phyloP scores from a whole-genome alignment of 2,329 filamentous ascomycete genomes.

The Fusarium phyllophilum region DNA sequence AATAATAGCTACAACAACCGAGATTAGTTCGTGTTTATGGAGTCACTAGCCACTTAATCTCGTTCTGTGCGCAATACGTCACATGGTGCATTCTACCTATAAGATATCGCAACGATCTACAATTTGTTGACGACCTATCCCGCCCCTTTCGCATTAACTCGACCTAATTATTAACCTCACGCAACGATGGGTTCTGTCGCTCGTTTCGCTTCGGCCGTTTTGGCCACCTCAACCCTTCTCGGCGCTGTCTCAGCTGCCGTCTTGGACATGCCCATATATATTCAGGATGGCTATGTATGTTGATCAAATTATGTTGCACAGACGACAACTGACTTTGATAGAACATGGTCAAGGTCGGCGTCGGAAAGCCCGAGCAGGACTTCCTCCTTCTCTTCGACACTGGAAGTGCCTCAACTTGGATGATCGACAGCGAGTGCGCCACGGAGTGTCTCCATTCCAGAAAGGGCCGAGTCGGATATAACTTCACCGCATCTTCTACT shows the following conservation, averaged over 20 bases:
- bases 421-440: conserved; percentile 43
- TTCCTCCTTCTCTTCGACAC: conserved; percentile 50
- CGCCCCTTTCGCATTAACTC: not conserved
- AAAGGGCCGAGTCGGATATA: conserved; percentile 44
- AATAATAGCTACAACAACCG: not conserved
- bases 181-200: not conserved
- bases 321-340: not conserved
- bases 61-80: not conserved
- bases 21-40: conserved; percentile 24
- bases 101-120: not conserved
- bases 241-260: conserved; percentile 17
- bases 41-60: not conserved
- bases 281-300: conserved; percentile 23
- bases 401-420: conserved; percentile 50
- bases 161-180: not conserved
- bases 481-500: conserved; percentile 42
- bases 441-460: conserved; percentile 41
- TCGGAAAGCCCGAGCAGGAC: conserved; percentile 44
- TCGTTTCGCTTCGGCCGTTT: conserved; percentile 6
- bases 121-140: too few species aligned
- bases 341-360: conserved; percentile 14
- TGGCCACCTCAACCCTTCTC: conserved; percentile 1
- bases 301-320: accelerated
- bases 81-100: not conserved
- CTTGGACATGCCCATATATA: conserved; percentile 11